Percentiles rank a stretch among this genome's conserved stretches.
Conservation (phyloP, 768 basidiomycete species). For the Mycena polygramma region DNA sequence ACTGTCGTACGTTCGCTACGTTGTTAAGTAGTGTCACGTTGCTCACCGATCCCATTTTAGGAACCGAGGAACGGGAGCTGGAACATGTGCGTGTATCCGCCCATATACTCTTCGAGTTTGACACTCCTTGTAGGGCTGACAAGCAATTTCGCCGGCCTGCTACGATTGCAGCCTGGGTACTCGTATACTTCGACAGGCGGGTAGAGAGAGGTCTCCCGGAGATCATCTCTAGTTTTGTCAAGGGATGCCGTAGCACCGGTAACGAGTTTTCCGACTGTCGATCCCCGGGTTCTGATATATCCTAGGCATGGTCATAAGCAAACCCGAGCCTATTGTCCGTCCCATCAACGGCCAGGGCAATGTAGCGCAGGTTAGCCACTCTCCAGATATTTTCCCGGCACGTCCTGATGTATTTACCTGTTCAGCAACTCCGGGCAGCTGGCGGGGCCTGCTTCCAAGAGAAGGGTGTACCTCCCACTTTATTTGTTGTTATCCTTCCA, state of each 20-base stretch:
- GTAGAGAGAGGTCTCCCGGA: slow-evolving; percentile 64
- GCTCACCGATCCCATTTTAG: slow-evolving; percentile 46
- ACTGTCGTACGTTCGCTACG: slow-evolving; percentile 42
- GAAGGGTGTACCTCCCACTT: slow-evolving; percentile 58
- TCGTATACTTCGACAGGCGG: slow-evolving; percentile 75
- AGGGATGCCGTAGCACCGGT: slow-evolving; percentile 70
- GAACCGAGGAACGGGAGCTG: slow-evolving; percentile 75
- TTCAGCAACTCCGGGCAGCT: slow-evolving; percentile 62
- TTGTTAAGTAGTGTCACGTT: background rate
- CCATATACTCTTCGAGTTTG: slow-evolving; percentile 37
- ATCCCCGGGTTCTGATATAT: background rate
- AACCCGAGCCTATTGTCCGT: slow-evolving; percentile 59
- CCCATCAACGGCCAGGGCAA: slow-evolving; percentile 70
- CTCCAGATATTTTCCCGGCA: background rate
- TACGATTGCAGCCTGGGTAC: slow-evolving; percentile 68
- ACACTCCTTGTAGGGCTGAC: slow-evolving; percentile 66
- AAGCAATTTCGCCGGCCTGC: slow-evolving; percentile 73
- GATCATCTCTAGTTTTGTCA: slow-evolving; percentile 65
- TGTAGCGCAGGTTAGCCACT: slow-evolving; percentile 58
- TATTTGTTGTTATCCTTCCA: slow-evolving; percentile 79
- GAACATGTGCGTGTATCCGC: slow-evolving; percentile 67
- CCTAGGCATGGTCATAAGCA: slow-evolving; percentile 72
- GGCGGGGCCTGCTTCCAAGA: slow-evolving; percentile 61
- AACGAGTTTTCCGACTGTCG: slow-evolving; percentile 45
- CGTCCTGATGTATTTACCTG: background rate